Evolutionary conservation across 2,329 filamentous ascomycete species (phyloP).

Genomic region (Talaromyces amestolkiae): DNA sequence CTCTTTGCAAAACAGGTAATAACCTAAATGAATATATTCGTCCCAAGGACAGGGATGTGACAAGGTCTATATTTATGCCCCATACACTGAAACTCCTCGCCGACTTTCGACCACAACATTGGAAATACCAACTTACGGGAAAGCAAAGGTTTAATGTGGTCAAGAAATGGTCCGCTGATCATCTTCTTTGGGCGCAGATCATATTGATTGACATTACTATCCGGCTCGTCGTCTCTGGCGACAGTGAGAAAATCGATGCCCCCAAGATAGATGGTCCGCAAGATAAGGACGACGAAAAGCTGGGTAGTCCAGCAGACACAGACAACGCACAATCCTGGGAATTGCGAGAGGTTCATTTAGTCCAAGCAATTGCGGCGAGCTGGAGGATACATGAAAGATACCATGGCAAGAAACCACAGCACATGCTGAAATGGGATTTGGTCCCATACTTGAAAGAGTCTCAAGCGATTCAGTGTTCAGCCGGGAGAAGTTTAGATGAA

Average conservation of each 20-base stretch:
- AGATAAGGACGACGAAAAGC: neutral
- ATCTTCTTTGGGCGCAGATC: neutral
- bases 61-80: neutral
- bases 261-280: neutral
- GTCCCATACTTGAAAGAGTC: neutral
- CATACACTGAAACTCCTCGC: neutral
- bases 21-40: neutral
- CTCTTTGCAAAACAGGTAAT: neutral
- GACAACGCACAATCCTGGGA: neutral
- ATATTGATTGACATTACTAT: neutral
- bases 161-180: neutral
- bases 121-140: neutral
- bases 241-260: neutral
- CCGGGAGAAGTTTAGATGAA: neutral
- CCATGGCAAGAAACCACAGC: neutral
- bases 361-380: neutral
- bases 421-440: neutral
- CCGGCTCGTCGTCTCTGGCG: neutral
- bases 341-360: neutral
- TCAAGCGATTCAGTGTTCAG: neutral
- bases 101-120: neutral
- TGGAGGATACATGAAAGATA: neutral
- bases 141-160: neutral
- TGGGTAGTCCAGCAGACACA: neutral
- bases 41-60: neutral